Evolutionary conservation across 257 asterid genomes (phyloP).

Genomic region (Verbena officinalis): DNA sequence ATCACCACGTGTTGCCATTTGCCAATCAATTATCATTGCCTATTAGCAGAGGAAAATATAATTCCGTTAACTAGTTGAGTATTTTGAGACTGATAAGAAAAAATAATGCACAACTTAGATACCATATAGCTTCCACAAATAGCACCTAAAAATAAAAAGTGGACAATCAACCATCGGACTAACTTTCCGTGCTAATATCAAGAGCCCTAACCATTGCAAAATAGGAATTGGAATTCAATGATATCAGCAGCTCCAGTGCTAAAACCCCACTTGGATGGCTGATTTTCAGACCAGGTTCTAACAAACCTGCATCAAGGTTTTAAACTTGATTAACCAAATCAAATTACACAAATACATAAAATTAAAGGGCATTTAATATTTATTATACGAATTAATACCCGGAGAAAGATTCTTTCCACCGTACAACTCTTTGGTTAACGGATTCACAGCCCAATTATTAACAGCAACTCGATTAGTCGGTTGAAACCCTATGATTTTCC

Average conservation of each 20-base stretch:
- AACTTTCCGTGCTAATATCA: constrained; percentile 24
- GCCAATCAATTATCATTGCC: too few relatives aligned
- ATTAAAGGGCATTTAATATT: too few relatives aligned
- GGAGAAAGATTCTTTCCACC: constrained; percentile 70
- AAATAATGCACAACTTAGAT: too few relatives aligned
- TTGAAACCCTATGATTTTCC: constrained; percentile 70
- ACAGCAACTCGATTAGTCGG: constrained; percentile 84
- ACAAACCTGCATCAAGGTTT: constrained; percentile 53
- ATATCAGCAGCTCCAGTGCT: constrained; percentile 70
- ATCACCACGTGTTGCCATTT: too few relatives aligned
- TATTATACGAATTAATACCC: constrained; percentile 42
- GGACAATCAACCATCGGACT: constrained; percentile 13
- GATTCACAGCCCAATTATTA: constrained; percentile 85
- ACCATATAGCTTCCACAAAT: too few relatives aligned
- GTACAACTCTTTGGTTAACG: constrained; percentile 72
- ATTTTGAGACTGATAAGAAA: too few relatives aligned
- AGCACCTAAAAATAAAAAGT: background rate
- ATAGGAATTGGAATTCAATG: constrained; percentile 50
- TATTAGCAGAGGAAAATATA: too few relatives aligned
- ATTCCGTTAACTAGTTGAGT: too few relatives aligned
- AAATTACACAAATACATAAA: background rate
- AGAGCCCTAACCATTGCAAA: constrained; percentile 71
- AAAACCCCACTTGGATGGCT: constrained; percentile 45
- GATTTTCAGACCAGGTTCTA: constrained; percentile 71
- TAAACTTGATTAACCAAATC: constrained; percentile 7